A percentile compares a stretch with the other conserved stretches of the same genome.
phyloP scores from a whole-genome alignment of 306 rosid species.

The Prunus salicina region DNA sequence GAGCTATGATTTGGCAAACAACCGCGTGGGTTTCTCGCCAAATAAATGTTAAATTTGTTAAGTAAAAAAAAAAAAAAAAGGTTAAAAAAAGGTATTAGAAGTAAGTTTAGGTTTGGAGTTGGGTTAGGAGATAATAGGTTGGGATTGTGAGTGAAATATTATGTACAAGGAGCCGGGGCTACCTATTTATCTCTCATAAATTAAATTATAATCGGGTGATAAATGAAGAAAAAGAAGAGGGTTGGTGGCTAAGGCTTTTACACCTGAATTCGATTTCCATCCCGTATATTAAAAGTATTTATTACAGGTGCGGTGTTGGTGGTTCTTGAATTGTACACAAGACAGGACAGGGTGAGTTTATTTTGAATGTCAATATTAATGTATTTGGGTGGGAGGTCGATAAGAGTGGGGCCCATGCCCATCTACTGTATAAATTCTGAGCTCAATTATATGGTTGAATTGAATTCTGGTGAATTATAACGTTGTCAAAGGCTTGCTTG shows the following conservation, averaged over 20 bases:
- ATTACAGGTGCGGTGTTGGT: background rate
- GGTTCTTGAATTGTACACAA: background rate
- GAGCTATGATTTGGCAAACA: constrained; percentile 56
- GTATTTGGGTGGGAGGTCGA: background rate
- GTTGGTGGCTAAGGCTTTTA: too few species aligned
- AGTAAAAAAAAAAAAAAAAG: background rate
- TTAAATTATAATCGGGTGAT: background rate
- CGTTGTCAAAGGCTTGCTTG: too few species aligned
- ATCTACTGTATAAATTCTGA: background rate
- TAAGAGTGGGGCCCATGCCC: constrained; percentile 8
- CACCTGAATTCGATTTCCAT: too few species aligned
- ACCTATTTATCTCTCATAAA: constrained; percentile 23
- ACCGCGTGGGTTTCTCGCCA: constrained; percentile 64
- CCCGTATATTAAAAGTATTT: too few species aligned
- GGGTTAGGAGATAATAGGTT: background rate
- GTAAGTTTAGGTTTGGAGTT: background rate
- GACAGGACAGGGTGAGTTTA: background rate
- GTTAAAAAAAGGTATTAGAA: too few species aligned
- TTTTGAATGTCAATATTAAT: background rate
- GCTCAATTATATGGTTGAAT: background rate
- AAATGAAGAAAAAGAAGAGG: too few species aligned
- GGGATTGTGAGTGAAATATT: background rate
- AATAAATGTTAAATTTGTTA: constrained; percentile 47
- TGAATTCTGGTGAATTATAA: too few species aligned
- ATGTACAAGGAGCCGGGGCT: background rate